These are phyloP conservation scores for Calendula officinalis DNA, from an alignment of 129 eudicot genomes.

Conservation along the genomic window DNA sequence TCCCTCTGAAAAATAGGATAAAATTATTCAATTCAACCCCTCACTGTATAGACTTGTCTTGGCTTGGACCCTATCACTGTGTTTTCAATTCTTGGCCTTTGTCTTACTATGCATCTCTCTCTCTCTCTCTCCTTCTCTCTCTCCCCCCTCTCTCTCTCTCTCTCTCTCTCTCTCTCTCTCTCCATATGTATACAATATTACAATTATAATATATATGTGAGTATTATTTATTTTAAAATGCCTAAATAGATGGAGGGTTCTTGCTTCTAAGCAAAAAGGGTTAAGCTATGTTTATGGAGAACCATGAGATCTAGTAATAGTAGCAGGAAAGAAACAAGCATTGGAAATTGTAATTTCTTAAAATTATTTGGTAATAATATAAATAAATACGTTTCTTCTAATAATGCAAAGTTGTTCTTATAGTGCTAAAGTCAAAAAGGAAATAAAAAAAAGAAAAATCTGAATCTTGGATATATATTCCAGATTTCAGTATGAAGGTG, in stretches of 20 bases:
- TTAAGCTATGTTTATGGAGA: conserved; percentile 23
- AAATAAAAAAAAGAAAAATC: not conserved
- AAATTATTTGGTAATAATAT: conserved; percentile 4
- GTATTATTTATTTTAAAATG: too few relatives aligned
- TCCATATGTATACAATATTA: too few relatives aligned
- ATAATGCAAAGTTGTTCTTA: not conserved
- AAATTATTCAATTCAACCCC: conserved; percentile 1
- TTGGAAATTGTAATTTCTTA: conserved; percentile 25
- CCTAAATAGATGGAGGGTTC: not conserved
- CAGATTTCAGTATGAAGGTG: not conserved
- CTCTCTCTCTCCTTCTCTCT: too few relatives aligned
- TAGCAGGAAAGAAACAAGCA: conserved; percentile 42
- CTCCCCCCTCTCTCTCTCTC: too few relatives aligned
- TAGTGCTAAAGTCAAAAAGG: conserved; percentile 3
- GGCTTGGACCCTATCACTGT: conserved; percentile 26
- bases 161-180: too few relatives aligned
- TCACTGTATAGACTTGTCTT: conserved; percentile 38
- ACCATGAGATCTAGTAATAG: conserved; percentile 42
- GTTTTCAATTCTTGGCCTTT: conserved; percentile 49
- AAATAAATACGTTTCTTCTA: not conserved
- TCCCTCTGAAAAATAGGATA: conserved; percentile 28
- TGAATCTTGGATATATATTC: not conserved
- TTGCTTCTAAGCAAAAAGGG: conserved; percentile 20
- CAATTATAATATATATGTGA: too few relatives aligned
- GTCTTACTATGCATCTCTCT: not conserved